phyloP scores from a whole-genome alignment of 2,329 filamentous ascomycete species.

The Sporothrix dimorphospora region DNA sequence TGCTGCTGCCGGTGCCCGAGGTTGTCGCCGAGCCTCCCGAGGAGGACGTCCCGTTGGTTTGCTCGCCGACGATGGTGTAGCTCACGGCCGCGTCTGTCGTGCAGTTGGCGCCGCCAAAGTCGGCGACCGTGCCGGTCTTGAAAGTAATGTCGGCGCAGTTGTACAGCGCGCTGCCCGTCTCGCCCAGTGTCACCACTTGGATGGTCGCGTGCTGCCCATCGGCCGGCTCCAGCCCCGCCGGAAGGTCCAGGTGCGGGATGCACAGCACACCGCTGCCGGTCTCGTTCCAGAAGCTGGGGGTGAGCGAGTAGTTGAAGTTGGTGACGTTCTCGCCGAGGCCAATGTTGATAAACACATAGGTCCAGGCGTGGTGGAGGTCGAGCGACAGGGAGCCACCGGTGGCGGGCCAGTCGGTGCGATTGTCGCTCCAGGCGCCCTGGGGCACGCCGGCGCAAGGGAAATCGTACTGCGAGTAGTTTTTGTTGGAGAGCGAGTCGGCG shows the following conservation, averaged over 20 bases:
- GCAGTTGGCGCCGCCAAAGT: slow-evolving; percentile 55
- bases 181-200: slow-evolving; percentile 68
- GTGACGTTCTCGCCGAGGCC: slow-evolving; percentile 53
- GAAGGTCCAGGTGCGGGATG: slow-evolving; percentile 61
- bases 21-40: not conserved
- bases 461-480: slow-evolving; percentile 52
- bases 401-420: slow-evolving; percentile 59
- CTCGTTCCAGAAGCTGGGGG: slow-evolving; percentile 60
- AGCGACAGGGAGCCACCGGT: slow-evolving; percentile 53
- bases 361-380: slow-evolving; percentile 56
- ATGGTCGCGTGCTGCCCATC: slow-evolving; percentile 68
- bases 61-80: slow-evolving; percentile 40
- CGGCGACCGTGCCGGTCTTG: slow-evolving; percentile 50
- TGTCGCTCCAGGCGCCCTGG: slow-evolving; percentile 43
- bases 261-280: slow-evolving; percentile 68
- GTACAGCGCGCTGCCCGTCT: slow-evolving; percentile 65
- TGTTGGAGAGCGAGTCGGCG: slow-evolving; percentile 49
- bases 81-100: slow-evolving; percentile 60
- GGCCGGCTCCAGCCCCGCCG: slow-evolving; percentile 51
- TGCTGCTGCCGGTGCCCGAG: slow-evolving; percentile 18
- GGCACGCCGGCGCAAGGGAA: slow-evolving; percentile 58
- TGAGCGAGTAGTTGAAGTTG: slow-evolving; percentile 71
- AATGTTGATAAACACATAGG: slow-evolving; percentile 58
- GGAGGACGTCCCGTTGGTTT: slow-evolving; percentile 36
- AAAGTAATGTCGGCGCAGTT: slow-evolving; percentile 78